Conservation (phyloP, 257 asterid genomes). For the Knoxia roxburghii region DNA sequence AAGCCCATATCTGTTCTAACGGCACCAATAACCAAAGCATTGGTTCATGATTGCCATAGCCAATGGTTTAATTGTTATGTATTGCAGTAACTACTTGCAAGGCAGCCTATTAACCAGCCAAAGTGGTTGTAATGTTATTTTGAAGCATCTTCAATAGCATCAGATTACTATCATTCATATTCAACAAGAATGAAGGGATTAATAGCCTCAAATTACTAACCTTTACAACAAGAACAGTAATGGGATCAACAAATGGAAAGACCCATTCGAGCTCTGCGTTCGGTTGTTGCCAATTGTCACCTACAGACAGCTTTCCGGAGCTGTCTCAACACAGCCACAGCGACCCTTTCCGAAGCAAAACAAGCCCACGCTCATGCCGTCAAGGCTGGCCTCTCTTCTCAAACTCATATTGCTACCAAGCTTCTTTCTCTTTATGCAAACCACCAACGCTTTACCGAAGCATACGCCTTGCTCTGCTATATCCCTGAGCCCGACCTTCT, state of each 20-base stretch:
- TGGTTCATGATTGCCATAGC: background rate
- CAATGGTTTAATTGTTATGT: too few relatives aligned
- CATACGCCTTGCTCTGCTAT: conserved; percentile 37
- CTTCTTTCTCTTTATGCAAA: conserved; percentile 54
- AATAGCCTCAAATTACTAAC: too few relatives aligned
- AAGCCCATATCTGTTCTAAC: background rate
- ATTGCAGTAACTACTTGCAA: background rate
- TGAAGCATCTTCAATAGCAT: too few relatives aligned
- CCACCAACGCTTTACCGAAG: conserved; percentile 38
- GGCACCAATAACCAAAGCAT: background rate
- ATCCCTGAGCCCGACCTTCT: conserved; percentile 36
- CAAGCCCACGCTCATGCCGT: conserved; percentile 59
- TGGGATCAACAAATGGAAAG: conserved; percentile 5
- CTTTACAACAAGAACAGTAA: background rate
- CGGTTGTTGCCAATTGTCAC: background rate
- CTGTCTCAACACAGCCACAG: conserved; percentile 26
- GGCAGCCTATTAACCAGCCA: background rate
- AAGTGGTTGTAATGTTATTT: too few relatives aligned
- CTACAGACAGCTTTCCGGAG: background rate
- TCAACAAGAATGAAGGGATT: too few relatives aligned
- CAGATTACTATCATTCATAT: too few relatives aligned
- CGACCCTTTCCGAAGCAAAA: conserved; percentile 36
- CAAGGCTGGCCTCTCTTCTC: conserved; percentile 42
- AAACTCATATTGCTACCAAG: conserved; percentile 38
- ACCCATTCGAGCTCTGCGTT: background rate